These are phyloP conservation scores for Syzygium syzygioides DNA, from an alignment of 441 rosid genomes.

Conservation along the genomic window DNA sequence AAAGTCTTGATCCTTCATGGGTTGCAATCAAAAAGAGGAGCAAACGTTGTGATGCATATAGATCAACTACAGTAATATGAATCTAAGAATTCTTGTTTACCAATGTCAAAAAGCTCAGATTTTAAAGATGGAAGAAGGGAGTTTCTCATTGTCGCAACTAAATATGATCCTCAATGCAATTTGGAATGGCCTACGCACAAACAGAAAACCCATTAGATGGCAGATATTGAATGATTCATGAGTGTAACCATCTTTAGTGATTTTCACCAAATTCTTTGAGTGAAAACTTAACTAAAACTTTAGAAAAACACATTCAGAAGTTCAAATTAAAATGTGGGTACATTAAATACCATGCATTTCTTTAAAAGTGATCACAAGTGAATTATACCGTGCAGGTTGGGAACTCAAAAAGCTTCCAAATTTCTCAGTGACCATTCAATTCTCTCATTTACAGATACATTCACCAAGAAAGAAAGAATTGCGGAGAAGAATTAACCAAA, in stretches of 20 bases:
- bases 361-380: not conserved
- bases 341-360: not conserved
- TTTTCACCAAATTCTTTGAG: not conserved
- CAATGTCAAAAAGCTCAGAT: slow-evolving; percentile 22
- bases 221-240: not conserved
- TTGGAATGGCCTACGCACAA: not conserved
- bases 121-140: slow-evolving; percentile 19
- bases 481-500: not conserved
- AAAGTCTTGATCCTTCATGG: not conserved
- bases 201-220: not conserved
- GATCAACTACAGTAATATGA: not conserved
- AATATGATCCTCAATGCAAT: not conserved
- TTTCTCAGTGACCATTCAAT: not conserved
- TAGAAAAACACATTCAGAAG: not conserved
- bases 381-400: not conserved
- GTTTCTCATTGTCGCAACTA: slow-evolving; percentile 33
- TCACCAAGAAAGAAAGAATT: not conserved
- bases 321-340: not conserved
- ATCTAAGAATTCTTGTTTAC: slow-evolving; percentile 1
- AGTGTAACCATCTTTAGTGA: not conserved
- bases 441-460: not conserved
- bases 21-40: not conserved
- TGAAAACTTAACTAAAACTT: not conserved
- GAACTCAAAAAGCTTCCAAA: not conserved
- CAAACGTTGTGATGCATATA: not conserved